Conservation (phyloP, 257 asterid species). For the Jacaranda copaia region DNA sequence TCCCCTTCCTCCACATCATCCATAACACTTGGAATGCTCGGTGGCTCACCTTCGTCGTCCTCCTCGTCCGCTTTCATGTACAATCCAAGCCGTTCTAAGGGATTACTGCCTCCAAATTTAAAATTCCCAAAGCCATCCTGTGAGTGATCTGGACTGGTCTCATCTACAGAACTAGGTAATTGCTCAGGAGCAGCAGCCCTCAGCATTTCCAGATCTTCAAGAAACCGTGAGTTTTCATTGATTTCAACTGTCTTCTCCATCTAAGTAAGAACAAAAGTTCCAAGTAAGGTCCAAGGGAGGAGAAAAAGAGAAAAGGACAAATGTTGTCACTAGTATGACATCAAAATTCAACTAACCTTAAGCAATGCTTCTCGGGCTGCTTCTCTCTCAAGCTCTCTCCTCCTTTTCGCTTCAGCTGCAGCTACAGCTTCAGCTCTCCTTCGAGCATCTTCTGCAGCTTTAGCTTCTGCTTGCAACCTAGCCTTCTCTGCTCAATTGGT, state of each 20-base stretch:
- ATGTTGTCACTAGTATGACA: neutral
- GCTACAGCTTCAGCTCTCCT: constrained; percentile 83
- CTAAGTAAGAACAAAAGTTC: constrained; percentile 37
- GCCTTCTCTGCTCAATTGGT: constrained; percentile 70
- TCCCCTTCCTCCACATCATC: constrained; percentile 83
- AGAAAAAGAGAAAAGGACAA: neutral
- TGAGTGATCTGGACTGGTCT: constrained; percentile 69
- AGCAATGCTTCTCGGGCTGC: constrained; percentile 86
- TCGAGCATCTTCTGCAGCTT: constrained; percentile 93
- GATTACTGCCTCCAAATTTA: constrained; percentile 75
- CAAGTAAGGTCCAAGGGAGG: neutral
- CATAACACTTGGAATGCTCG: constrained; percentile 26
- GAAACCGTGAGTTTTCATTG: constrained; percentile 69
- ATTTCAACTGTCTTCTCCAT: constrained; percentile 91
- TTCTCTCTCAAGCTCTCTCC: constrained; percentile 80
- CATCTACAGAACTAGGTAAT: constrained; percentile 66
- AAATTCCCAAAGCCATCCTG: constrained; percentile 76
- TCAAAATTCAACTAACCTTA: constrained; percentile 50
- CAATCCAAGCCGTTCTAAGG: constrained; percentile 90
- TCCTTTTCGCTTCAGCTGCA: constrained; percentile 71
- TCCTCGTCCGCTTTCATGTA: constrained; percentile 87
- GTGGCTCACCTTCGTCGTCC: constrained; percentile 75
- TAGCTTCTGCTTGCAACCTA: constrained; percentile 87
- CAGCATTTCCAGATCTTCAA: constrained; percentile 80
- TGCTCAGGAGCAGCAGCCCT: constrained; percentile 60